phyloP scores from a whole-genome alignment of 2,329 filamentous ascomycete genomes.

The Clonostachys rhizophaga region DNA sequence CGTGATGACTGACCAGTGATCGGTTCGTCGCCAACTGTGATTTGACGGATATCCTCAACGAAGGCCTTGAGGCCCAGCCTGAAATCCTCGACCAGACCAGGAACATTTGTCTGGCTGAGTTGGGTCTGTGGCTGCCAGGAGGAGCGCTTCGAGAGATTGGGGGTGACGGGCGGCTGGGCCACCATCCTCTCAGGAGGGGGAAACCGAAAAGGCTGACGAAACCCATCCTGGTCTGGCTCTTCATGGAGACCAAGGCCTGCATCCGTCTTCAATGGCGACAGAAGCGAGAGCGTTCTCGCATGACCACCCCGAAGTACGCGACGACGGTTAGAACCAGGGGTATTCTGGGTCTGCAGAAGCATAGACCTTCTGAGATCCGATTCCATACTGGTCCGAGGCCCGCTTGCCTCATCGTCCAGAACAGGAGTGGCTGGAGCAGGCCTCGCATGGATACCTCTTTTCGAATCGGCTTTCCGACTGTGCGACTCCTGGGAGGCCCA shows the following conservation, averaged over 20 bases:
- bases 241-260: slow-evolving; percentile 36
- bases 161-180: slow-evolving; percentile 25
- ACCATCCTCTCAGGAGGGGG: slow-evolving; percentile 20
- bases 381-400: slow-evolving; percentile 46
- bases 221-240: slow-evolving; percentile 20
- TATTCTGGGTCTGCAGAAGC: slow-evolving; percentile 42
- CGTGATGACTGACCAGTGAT: slow-evolving; percentile 45
- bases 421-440: slow-evolving; percentile 35
- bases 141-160: slow-evolving; percentile 46
- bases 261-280: slow-evolving; percentile 61
- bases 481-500: slow-evolving; percentile 75
- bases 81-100: slow-evolving; percentile 86
- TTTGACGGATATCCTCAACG: slow-evolving; percentile 90
- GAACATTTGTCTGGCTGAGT: slow-evolving; percentile 41
- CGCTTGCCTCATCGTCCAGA: slow-evolving; percentile 20
- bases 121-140: slow-evolving; percentile 53
- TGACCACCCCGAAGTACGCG: slow-evolving; percentile 67
- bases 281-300: slow-evolving; percentile 66
- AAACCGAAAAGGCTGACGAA: slow-evolving; percentile 12
- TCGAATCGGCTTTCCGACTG: slow-evolving; percentile 67
- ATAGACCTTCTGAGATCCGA: slow-evolving; percentile 70
- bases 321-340: slow-evolving; percentile 38
- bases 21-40: slow-evolving; percentile 91
- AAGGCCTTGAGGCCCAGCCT: slow-evolving; percentile 90
- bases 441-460: slow-evolving; percentile 37